Conservation (phyloP, 2,329 filamentous ascomycete species). For the Colletotrichum sp. region DNA sequence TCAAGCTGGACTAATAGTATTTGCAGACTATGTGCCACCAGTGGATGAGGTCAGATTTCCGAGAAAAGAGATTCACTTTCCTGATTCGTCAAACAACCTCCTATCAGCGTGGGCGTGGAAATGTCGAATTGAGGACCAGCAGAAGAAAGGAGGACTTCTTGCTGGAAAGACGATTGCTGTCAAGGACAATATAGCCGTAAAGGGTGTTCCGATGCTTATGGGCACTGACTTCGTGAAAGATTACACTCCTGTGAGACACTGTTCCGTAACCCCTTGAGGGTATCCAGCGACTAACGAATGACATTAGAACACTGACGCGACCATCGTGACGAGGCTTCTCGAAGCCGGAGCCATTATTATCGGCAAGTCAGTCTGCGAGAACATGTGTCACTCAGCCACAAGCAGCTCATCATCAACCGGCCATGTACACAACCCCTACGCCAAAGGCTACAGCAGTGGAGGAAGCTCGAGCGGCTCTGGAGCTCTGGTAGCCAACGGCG, state of each 20-base stretch:
- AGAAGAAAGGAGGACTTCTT: constrained; percentile 7
- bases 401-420: constrained; percentile 32
- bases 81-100: background rate
- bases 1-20: background rate
- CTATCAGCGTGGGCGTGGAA: background rate
- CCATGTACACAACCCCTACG: constrained; percentile 30
- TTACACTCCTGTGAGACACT: background rate
- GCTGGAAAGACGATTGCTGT: constrained; percentile 25
- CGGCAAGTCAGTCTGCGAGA: constrained; percentile 33
- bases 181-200: constrained; percentile 34
- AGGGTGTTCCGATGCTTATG: constrained; percentile 5
- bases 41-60: background rate
- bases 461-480: constrained; percentile 37
- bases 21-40: background rate
- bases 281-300: background rate
- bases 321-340: constrained; percentile 18
- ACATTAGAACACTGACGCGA: background rate
- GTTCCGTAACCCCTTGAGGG: background rate
- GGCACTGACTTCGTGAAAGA: constrained; percentile 3
- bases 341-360: constrained; percentile 28
- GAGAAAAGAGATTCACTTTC: background rate
- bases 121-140: background rate
- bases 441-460: constrained; percentile 29
- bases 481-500: constrained; percentile 29
- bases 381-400: constrained; percentile 32